A percentile compares a stretch with the other conserved stretches of the same genome.
Evolutionary conservation across 2,329 filamentous ascomycete genomes (phyloP).

Genomic region (Claviceps lovelessii): DNA sequence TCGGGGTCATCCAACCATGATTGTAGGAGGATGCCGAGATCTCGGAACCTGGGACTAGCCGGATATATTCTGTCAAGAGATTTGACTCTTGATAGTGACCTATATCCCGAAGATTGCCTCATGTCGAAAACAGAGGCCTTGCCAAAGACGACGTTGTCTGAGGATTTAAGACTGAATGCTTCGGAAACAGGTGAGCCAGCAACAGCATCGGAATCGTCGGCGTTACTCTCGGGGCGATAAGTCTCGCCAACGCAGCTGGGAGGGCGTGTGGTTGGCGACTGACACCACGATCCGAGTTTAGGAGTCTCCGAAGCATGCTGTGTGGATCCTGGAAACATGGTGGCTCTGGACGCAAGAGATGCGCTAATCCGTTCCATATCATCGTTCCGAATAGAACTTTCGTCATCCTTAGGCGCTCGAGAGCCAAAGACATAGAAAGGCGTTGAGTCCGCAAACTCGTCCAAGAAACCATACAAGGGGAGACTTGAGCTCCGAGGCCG

Average conservation of each 20-base stretch:
- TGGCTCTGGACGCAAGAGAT: slow-evolving; percentile 13
- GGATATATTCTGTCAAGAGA: slow-evolving; percentile 25
- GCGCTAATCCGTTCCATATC: slow-evolving; percentile 6
- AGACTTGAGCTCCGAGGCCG: slow-evolving; percentile 36
- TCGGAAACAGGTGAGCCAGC: slow-evolving; percentile 21
- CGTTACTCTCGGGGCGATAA: slow-evolving; percentile 11
- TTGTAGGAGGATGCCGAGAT: slow-evolving; percentile 15
- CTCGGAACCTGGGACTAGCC: slow-evolving; percentile 17
- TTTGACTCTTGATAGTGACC: slow-evolving; percentile 17
- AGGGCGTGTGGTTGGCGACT: slow-evolving; percentile 11
- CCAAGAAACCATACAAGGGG: slow-evolving; percentile 30
- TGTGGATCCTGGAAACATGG: slow-evolving; percentile 18
- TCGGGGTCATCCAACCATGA: slow-evolving; percentile 11
- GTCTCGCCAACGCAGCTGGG: slow-evolving; percentile 23
- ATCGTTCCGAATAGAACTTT: slow-evolving; percentile 10
- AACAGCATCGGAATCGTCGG: slow-evolving; percentile 10
- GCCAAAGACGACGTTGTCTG: slow-evolving; percentile 25
- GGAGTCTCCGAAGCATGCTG: slow-evolving; percentile 6
- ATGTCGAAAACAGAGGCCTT: slow-evolving; percentile 26
- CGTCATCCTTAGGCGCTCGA: slow-evolving; percentile 10
- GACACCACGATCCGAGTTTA: slow-evolving; percentile 9
- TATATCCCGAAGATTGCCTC: slow-evolving; percentile 13
- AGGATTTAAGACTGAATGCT: slow-evolving; percentile 18
- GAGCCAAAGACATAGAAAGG: slow-evolving; percentile 36
- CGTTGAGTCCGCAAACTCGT: slow-evolving; percentile 28